Conservation (phyloP, 2,329 filamentous ascomycete species). For the Ophiostoma piceae region DNA sequence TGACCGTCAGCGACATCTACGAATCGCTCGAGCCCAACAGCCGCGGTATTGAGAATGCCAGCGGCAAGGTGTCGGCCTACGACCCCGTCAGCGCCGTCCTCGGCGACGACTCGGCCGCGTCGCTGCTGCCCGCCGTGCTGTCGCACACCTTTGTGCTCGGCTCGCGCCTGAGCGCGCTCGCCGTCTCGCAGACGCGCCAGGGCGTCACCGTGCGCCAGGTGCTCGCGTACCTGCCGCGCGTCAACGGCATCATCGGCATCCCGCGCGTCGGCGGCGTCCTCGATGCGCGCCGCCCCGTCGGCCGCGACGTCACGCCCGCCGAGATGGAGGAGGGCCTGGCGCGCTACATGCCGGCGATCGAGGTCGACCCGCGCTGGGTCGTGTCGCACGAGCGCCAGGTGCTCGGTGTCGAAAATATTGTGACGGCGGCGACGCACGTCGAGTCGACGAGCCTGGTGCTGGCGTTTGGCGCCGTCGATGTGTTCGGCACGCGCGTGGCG, state of each 20-base stretch:
- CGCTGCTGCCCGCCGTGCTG: constrained; percentile 63
- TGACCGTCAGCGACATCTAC: constrained; percentile 82
- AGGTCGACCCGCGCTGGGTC: constrained; percentile 76
- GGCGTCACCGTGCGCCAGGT: constrained; percentile 82
- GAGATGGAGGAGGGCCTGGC: constrained; percentile 81
- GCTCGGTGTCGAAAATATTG: constrained; percentile 61
- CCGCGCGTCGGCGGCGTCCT: constrained; percentile 61
- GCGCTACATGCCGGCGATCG: constrained; percentile 68
- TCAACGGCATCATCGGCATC: constrained; percentile 71
- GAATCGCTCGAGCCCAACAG: constrained; percentile 80
- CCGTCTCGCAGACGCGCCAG: constrained; percentile 84
- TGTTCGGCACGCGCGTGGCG: constrained; percentile 81
- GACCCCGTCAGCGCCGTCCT: constrained; percentile 50
- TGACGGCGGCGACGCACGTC: constrained; percentile 70
- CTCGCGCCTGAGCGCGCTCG: constrained; percentile 70
- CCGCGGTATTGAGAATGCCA: constrained; percentile 58
- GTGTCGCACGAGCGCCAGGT: constrained; percentile 46
- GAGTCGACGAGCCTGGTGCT: constrained; percentile 91
- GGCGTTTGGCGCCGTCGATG: constrained; percentile 71
- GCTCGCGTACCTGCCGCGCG: constrained; percentile 68
- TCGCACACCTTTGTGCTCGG: constrained; percentile 77
- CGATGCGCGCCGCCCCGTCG: constrained; percentile 80
- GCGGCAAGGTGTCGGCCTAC: constrained; percentile 70
- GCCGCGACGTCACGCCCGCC: constrained; percentile 70
- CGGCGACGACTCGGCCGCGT: neutral